A percentile compares a stretch with the other conserved stretches of the same genome.
Evolutionary conservation across 2,329 filamentous ascomycete genomes (phyloP).

Genomic region (Ceratocystis cubensis): DNA sequence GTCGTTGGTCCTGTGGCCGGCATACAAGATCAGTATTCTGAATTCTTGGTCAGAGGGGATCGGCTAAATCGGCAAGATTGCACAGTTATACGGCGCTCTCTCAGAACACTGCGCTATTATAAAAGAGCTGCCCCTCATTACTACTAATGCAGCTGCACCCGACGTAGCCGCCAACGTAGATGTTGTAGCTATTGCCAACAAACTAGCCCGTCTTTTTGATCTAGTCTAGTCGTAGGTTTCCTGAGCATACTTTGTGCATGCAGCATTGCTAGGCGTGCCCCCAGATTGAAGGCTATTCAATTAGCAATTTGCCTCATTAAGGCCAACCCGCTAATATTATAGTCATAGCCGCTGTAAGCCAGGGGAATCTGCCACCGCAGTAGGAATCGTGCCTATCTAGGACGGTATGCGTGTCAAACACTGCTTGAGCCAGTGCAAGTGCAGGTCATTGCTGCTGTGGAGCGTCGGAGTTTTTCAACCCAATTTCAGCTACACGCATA

Average conservation of each 20-base stretch:
- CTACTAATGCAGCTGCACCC: conserved; percentile 40
- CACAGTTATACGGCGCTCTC: conserved; percentile 48
- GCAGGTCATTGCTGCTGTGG: conserved; percentile 48
- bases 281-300: conserved; percentile 51
- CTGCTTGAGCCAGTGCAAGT: conserved; percentile 45
- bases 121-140: conserved; percentile 43
- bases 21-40: too few relatives aligned
- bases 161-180: conserved; percentile 46
- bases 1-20: conserved; percentile 18
- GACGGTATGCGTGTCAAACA: conserved; percentile 50
- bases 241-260: conserved; percentile 48
- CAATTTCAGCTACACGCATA: conserved; percentile 53
- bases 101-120: conserved; percentile 42
- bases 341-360: conserved; percentile 62
- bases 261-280: conserved; percentile 55
- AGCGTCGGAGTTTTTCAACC: conserved; percentile 45
- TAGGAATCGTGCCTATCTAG: conserved; percentile 50
- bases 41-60: background rate
- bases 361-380: conserved; percentile 67
- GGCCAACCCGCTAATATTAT: conserved; percentile 47
- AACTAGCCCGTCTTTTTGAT: conserved; percentile 30
- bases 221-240: conserved; percentile 51
- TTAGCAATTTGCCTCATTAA: conserved; percentile 38
- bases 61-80: conserved; percentile 32
- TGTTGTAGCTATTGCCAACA: conserved; percentile 44